Evolutionary conservation across 305 asterid species (phyloP).

Genomic region (Euphrasia arctica): DNA sequence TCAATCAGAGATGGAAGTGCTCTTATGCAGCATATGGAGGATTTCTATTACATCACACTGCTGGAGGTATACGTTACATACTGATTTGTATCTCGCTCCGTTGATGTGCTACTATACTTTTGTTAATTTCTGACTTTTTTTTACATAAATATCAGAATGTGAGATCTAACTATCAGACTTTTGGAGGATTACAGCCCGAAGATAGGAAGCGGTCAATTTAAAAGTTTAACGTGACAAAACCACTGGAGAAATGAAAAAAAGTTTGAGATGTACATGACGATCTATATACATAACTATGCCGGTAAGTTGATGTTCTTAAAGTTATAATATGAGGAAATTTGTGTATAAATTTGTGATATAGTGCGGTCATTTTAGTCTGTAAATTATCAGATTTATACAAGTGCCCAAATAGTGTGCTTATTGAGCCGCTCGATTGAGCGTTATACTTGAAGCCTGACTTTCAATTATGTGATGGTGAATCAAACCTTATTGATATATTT

Average conservation of each 20-base stretch:
- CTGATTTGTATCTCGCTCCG: neutral
- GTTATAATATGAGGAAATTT: too few species aligned
- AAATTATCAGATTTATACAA: neutral
- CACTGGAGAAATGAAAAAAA: too few species aligned
- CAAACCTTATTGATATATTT: too few species aligned
- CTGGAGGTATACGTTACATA: constrained; percentile 54
- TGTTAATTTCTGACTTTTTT: constrained; percentile 3
- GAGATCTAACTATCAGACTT: constrained; percentile 60
- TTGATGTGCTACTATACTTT: neutral
- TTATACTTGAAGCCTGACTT: too few species aligned
- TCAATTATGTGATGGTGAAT: too few species aligned
- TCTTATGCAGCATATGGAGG: constrained; percentile 99
- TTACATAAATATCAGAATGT: constrained; percentile 50
- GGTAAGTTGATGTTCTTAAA: too few species aligned
- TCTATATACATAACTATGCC: neutral
- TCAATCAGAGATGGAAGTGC: constrained; percentile 96
- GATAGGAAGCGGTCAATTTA: constrained; percentile 28
- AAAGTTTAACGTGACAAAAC: neutral
- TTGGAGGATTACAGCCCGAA: constrained; percentile 41
- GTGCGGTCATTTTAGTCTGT: constrained; percentile 11
- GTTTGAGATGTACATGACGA: neutral
- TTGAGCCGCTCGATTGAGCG: too few species aligned
- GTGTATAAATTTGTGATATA: neutral
- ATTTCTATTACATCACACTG: constrained; percentile 79
- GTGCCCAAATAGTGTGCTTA: too few species aligned